These are phyloP conservation scores for Trichoderma simmonsii DNA, from an alignment of 2,329 filamentous ascomycete genomes.

Conservation along the genomic window DNA sequence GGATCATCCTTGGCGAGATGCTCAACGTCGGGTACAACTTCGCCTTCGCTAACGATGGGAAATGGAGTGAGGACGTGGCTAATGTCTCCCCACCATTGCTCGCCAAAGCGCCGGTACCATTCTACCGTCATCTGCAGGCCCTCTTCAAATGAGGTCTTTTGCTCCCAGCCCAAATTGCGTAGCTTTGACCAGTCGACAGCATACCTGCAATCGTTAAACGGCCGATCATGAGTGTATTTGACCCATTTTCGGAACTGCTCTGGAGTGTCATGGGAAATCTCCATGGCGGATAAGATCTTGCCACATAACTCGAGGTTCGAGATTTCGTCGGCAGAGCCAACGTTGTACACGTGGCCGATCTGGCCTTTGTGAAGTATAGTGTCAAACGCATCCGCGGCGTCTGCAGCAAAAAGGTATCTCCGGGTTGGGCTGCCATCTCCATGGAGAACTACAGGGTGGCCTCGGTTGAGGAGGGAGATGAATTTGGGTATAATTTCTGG, in stretches of 20 bases:
- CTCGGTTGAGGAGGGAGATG: conserved; percentile 65
- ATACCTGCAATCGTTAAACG: conserved; percentile 74
- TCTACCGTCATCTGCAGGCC: conserved; percentile 63
- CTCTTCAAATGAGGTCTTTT: conserved; percentile 61
- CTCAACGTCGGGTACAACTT: conserved; percentile 51
- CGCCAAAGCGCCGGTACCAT: conserved; percentile 66
- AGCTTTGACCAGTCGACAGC: conserved; percentile 69
- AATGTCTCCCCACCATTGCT: conserved; percentile 71
- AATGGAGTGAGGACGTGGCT: conserved; percentile 66
- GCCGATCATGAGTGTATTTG: conserved; percentile 72
- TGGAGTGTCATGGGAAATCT: conserved; percentile 47
- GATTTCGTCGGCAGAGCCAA: conserved; percentile 73
- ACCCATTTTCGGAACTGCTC: conserved; percentile 62
- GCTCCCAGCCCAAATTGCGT: conserved; percentile 64
- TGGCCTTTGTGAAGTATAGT: conserved; percentile 76
- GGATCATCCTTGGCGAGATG: conserved; percentile 36
- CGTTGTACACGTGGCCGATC: conserved; percentile 77
- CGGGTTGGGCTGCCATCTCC: conserved; percentile 73
- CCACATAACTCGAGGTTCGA: conserved; percentile 69
- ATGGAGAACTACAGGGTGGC: conserved; percentile 67
- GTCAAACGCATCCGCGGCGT: conserved; percentile 79
- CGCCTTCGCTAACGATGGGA: conserved; percentile 55
- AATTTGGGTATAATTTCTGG: conserved; percentile 83
- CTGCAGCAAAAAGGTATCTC: conserved; percentile 73
- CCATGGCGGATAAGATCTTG: conserved; percentile 61